These are phyloP conservation scores for Trametes pubescens DNA, from an alignment of 1,284 basidiomycete species.

Conservation along the genomic window DNA sequence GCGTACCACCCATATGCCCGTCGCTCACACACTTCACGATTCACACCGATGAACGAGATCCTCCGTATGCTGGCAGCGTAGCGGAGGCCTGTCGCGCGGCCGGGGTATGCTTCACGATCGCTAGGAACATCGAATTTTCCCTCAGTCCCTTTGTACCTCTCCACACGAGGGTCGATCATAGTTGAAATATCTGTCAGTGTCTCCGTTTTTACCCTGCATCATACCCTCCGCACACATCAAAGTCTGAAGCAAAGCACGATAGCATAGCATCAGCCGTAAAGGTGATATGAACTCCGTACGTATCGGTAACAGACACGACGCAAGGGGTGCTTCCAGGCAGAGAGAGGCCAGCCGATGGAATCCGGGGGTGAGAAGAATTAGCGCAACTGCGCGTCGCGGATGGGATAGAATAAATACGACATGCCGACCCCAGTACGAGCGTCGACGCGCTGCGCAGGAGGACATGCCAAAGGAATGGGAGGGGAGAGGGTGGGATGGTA, in stretches of 20 bases:
- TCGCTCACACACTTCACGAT: too few species aligned
- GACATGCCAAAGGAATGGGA: neutral
- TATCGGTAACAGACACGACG: neutral
- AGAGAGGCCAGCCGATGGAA: slow-evolving; percentile 4
- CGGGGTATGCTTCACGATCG: too few species aligned
- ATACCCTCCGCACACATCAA: too few species aligned
- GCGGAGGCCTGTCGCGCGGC: too few species aligned
- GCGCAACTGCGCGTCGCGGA: slow-evolving; percentile 25
- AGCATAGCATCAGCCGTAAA: neutral
- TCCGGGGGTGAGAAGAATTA: neutral
- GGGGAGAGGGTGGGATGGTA: slow-evolving; percentile 9
- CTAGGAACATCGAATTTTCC: too few species aligned
- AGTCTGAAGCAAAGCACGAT: neutral
- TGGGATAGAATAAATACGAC: slow-evolving; percentile 24
- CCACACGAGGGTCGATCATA: too few species aligned
- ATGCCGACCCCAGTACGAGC: neutral
- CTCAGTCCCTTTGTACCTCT: too few species aligned
- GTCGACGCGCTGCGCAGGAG: neutral
- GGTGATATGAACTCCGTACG: neutral
- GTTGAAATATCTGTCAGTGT: too few species aligned
- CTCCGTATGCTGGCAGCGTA: too few species aligned
- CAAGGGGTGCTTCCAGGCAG: slow-evolving; percentile 9
- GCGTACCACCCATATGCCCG: too few species aligned
- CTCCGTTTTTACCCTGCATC: too few species aligned
- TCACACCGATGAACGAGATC: too few species aligned